phyloP scores from a whole-genome alignment of 371 early-diverging fungal species.

The Mortierella sp. region DNA sequence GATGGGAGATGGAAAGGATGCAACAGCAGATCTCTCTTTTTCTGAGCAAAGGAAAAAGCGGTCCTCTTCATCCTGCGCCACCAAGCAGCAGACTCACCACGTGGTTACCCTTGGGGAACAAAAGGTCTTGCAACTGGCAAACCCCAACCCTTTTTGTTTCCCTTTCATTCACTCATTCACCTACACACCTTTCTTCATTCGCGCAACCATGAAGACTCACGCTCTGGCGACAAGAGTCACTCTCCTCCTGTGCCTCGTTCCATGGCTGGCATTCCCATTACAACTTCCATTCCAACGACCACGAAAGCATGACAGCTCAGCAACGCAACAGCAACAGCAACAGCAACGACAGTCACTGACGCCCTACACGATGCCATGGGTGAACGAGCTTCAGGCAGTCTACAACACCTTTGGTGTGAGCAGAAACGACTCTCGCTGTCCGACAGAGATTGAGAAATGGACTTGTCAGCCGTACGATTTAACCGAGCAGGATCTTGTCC shows the following conservation, averaged over 20 bases:
- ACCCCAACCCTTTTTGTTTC: not conserved
- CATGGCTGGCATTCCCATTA: slow-evolving; percentile 22
- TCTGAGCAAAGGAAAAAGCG: not conserved
- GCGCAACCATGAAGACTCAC: slow-evolving; percentile 23
- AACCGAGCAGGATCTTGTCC: slow-evolving; percentile 57
- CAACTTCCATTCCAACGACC: slow-evolving; percentile 23
- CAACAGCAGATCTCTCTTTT: not conserved
- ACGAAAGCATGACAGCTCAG: not conserved
- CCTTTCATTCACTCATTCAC: not conserved
- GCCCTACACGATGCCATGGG: slow-evolving; percentile 67
- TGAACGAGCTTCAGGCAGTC: slow-evolving; percentile 61
- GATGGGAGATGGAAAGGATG: not conserved
- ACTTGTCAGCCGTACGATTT: slow-evolving; percentile 63
- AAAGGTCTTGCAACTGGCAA: not conserved
- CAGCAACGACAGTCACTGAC: slow-evolving; percentile 14
- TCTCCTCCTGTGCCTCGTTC: slow-evolving; percentile 19
- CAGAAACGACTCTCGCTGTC: slow-evolving; percentile 57
- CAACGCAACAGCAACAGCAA: not conserved
- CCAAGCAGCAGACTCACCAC: slow-evolving; percentile 2
- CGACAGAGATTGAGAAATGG: slow-evolving; percentile 61
- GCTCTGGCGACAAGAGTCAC: not conserved
- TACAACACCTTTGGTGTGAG: slow-evolving; percentile 63
- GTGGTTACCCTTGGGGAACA: not conserved
- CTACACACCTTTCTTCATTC: not conserved
- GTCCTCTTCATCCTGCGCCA: slow-evolving; percentile 8